A percentile compares a stretch with the other conserved stretches of the same genome.
phyloP scores from a whole-genome alignment of 139 green algal genomes.

The Chlamydomonas eustigma region DNA sequence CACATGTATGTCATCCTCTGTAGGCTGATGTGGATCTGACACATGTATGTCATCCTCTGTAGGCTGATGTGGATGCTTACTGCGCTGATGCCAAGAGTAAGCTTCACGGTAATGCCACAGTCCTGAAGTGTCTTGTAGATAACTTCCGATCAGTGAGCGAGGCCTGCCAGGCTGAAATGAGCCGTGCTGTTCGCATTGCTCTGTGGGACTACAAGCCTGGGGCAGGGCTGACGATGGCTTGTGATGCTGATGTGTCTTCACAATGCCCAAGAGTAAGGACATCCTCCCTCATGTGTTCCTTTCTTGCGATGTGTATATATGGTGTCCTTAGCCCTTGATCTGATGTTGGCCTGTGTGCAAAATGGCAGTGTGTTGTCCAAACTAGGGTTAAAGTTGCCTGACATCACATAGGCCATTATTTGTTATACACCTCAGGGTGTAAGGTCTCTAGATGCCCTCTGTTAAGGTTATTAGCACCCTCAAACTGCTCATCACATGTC shows the following conservation, averaged over 20 bases:
- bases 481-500: too few relatives aligned
- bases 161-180: conserved; percentile 56
- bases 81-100: conserved; percentile 21
- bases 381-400: too few relatives aligned
- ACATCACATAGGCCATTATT: too few relatives aligned
- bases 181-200: conserved; percentile 68
- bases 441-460: too few relatives aligned
- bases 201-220: conserved; percentile 78
- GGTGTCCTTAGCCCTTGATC: neutral
- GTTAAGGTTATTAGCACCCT: too few relatives aligned
- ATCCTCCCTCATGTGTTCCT: neutral
- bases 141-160: conserved; percentile 4
- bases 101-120: conserved; percentile 55
- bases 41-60: too few relatives aligned
- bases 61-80: neutral
- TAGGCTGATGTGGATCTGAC: too few relatives aligned
- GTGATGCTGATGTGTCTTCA: conserved; percentile 52
- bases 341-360: too few relatives aligned
- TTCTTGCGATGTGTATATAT: neutral
- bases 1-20: too few relatives aligned
- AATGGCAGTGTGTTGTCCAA: too few relatives aligned
- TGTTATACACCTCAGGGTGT: too few relatives aligned
- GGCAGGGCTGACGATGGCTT: conserved; percentile 56
- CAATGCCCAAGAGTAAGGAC: conserved; percentile 6
- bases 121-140: conserved; percentile 71